Evolutionary conservation across 176 grass and related monocot genomes (phyloP).

Genomic region (Carex pumila): DNA sequence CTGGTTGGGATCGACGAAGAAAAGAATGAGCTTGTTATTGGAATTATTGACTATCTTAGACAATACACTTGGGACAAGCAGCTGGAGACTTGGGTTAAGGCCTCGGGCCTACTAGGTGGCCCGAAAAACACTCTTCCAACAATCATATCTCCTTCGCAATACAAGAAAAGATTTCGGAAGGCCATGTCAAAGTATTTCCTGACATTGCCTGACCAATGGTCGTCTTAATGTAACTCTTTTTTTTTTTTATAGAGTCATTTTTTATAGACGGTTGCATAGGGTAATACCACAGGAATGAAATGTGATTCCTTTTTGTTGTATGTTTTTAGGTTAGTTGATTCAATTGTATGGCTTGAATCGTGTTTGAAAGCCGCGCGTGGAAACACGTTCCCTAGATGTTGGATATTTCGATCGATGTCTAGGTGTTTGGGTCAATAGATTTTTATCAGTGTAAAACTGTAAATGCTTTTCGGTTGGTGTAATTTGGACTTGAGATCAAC

Average conservation of each 20-base stretch:
- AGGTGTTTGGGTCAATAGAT: slow-evolving; percentile 19
- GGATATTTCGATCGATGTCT: not conserved
- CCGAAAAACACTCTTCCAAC: slow-evolving; percentile 67
- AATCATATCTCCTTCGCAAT: slow-evolving; percentile 71
- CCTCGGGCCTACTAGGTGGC: slow-evolving; percentile 69
- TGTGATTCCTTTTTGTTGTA: not conserved
- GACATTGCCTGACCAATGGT: slow-evolving; percentile 79
- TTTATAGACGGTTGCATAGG: slow-evolving; percentile 8
- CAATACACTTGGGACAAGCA: slow-evolving; percentile 99
- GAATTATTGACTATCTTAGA: slow-evolving; percentile 91
- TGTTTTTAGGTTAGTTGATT: slow-evolving; percentile 30
- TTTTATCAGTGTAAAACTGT: slow-evolving; percentile 7
- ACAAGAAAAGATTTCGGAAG: slow-evolving; percentile 97
- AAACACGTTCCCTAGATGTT: not conserved
- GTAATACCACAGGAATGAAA: slow-evolving; percentile 24
- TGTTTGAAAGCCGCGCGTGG: slow-evolving; percentile 7
- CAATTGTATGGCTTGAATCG: slow-evolving; percentile 34
- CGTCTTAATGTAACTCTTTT: slow-evolving; percentile 38
- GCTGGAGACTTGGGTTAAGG: slow-evolving; percentile 95
- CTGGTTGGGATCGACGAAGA: slow-evolving; percentile 84
- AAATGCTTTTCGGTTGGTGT: slow-evolving; percentile 2
- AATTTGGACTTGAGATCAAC: not conserved
- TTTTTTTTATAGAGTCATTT: slow-evolving; percentile 6
- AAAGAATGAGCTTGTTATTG: slow-evolving; percentile 77
- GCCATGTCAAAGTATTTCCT: slow-evolving; percentile 98